These are phyloP conservation scores for Vaccinium macrocarpon DNA, from an alignment of 148 eudicot genomes.

Conservation along the genomic window DNA sequence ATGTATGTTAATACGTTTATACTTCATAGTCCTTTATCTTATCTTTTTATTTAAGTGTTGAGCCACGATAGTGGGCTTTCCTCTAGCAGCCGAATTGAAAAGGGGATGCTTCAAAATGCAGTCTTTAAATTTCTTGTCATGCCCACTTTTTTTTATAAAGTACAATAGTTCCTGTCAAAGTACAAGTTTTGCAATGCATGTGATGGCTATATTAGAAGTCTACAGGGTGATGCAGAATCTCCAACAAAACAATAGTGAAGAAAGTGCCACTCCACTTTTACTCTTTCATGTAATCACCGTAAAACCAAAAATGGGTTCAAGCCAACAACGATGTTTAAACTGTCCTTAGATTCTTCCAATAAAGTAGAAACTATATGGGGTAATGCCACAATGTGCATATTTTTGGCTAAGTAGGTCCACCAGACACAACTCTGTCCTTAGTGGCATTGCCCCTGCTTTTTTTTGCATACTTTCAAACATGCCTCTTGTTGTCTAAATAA, in stretches of 20 bases:
- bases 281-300: neutral
- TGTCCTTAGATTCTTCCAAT: too few relatives aligned
- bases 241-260: neutral
- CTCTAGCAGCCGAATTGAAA: neutral
- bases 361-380: too few relatives aligned
- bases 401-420: too few relatives aligned
- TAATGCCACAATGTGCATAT: too few relatives aligned
- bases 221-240: neutral
- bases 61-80: neutral
- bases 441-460: too few relatives aligned
- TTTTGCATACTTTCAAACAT: too few relatives aligned
- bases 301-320: neutral
- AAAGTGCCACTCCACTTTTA: neutral
- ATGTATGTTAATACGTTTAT: neutral
- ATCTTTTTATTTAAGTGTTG: neutral
- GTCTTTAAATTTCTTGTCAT: too few relatives aligned
- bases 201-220: neutral
- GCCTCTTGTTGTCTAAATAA: too few relatives aligned
- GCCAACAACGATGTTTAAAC: neutral
- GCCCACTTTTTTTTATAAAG: neutral
- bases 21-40: neutral
- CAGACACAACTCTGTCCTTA: too few relatives aligned
- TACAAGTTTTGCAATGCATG: neutral
- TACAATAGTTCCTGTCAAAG: neutral
- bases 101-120: neutral